Base-by-base conservation (phyloP, 2,329 filamentous ascomycete genomes). In the Endoconidiophora polonica region DNA sequence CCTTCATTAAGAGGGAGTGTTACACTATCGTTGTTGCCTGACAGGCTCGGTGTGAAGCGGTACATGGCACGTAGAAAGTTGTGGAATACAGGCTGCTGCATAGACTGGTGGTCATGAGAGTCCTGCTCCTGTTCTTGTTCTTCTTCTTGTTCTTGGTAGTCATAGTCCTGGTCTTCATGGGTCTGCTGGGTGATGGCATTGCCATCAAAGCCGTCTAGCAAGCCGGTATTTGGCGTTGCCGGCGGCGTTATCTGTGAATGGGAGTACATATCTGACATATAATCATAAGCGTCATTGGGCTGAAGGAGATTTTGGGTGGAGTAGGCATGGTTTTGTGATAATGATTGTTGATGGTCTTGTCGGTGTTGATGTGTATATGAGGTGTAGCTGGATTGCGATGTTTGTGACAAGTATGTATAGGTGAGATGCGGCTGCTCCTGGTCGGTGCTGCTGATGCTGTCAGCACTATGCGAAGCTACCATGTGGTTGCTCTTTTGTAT, bases 31-130 rank as follows among this genome's bases (percentile, higher is more conserved):
- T 88, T 84, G n/a, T 78, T 78, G 54, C 86, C 76, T 40, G 83
- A 75, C 58, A 81, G 79, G 53, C 74, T 79, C 1, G 90, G 87
- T 52, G 88, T 80, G 63, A 95, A 98, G 23, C 86, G 83, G 63
- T 94, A 94, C 61, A 94, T 90, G 46, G 91, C 91, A 56, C 91
- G 83, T 43, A 98, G 72, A 61, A 94, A 98, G 69, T 91, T 94
- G 72, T 93, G 84, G 61, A 95, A 94, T 52, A 87, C 72, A 2
- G 82, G 76, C 55, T 77, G 71, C 5, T 71, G 65, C 46, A 62
- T 59, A 29, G 26, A 14, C 20, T 26, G 5, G 9, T 53, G n/a
- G 7, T 46, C 14, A 12, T 53, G 33, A 7, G 26, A 24, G 18
- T 46, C 23, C 55, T 67, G 65, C 46, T 61, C 57, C 56, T 66